Percentiles rank a stretch among this genome's conserved stretches.
Evolutionary conservation across 495 filamentous ascomycete species (phyloP).

Genomic region (Neurospora intermedia): DNA sequence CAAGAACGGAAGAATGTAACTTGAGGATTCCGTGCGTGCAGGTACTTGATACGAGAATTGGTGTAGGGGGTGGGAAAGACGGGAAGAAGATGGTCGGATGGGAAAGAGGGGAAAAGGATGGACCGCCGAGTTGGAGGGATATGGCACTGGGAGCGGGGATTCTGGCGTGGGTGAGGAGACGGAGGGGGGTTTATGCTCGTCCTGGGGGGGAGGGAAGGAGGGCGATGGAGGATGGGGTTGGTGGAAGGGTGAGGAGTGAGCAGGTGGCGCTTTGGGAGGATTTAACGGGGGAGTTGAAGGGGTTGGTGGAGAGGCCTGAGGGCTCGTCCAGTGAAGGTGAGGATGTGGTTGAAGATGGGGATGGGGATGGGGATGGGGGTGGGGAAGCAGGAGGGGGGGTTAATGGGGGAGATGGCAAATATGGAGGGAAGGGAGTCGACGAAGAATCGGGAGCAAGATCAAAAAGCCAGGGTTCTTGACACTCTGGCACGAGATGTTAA

Average conservation of each 20-base stretch:
- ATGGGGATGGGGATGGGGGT: background rate
- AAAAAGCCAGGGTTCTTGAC: background rate
- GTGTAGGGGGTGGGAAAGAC: background rate
- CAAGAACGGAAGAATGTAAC: background rate
- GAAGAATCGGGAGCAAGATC: background rate
- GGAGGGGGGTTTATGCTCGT: background rate
- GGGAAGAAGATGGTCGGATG: background rate
- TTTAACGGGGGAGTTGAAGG: background rate
- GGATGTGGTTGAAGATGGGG: too few species aligned
- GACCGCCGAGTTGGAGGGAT: background rate
- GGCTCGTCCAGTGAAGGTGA: background rate
- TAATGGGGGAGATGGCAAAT: background rate
- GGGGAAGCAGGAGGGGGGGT: background rate
- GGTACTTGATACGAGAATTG: background rate
- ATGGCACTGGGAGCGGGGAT: background rate
- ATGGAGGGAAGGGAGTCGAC: background rate
- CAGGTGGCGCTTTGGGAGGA: background rate
- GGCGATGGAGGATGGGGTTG: background rate
- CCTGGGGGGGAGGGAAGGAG: background rate
- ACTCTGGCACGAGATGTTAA: background rate
- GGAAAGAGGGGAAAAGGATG: background rate
- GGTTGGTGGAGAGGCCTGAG: background rate
- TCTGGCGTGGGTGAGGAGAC: background rate
- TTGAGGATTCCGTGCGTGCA: fast-evolving
- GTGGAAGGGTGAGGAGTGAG: background rate